Percentiles rank a stretch among this genome's conserved stretches.
Evolutionary conservation across 192 early-diverging fungal genomes (phyloP).

Genomic region (Piromyces sp.): DNA sequence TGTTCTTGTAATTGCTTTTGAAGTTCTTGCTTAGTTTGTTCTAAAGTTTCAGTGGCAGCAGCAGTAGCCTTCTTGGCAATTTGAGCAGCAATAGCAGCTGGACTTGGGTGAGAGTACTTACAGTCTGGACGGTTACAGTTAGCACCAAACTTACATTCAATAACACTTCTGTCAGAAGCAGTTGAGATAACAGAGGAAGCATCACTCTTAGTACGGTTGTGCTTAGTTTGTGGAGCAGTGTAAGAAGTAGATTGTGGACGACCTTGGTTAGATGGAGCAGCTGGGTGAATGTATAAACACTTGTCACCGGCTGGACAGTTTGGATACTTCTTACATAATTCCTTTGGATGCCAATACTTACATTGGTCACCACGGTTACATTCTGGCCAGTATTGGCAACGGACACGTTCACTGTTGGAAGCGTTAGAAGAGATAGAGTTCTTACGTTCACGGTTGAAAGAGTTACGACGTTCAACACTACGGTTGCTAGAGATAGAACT

Average conservation of each 20-base stretch:
- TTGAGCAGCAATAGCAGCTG: slow-evolving; percentile 10
- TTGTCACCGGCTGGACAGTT: neutral
- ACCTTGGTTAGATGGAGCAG: neutral
- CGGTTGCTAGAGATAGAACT: neutral
- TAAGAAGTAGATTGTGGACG: neutral
- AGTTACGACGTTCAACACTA: neutral
- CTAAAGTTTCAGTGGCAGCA: neutral
- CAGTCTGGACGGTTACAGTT: slow-evolving; percentile 15
- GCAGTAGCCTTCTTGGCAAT: neutral
- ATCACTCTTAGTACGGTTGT: neutral
- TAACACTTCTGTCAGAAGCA: neutral
- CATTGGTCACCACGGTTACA: neutral
- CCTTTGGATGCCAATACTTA: neutral
- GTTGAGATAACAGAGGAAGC: neutral
- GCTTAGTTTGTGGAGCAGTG: neutral
- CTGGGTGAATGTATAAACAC: neutral
- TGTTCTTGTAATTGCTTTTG: neutral
- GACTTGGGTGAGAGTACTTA: slow-evolving; percentile 17
- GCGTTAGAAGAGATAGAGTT: neutral
- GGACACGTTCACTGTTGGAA: neutral
- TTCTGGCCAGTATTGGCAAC: neutral
- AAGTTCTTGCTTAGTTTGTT: neutral
- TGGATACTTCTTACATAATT: neutral
- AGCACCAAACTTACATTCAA: slow-evolving; percentile 12
- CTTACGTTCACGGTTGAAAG: neutral